Evolutionary conservation across 257 asterid genomes (phyloP).

Genomic region (Sherardia arvensis): DNA sequence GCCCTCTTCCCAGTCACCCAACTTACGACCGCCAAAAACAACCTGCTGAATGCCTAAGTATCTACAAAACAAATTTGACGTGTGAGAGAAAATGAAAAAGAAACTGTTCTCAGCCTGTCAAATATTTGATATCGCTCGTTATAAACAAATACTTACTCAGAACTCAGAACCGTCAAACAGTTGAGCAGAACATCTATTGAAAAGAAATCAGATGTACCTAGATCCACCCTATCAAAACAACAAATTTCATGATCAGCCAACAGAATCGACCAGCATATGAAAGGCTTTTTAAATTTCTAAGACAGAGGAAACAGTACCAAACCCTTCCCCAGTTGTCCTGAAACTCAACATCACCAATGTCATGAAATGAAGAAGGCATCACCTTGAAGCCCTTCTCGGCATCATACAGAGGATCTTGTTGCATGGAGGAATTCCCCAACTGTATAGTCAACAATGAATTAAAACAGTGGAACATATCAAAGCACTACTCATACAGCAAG

Average conservation of each 20-base stretch:
- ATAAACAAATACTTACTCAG: slow-evolving; percentile 54
- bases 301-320: slow-evolving; percentile 41
- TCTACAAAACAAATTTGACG: slow-evolving; percentile 23
- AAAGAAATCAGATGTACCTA: slow-evolving; percentile 86
- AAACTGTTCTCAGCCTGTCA: neutral
- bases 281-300: neutral
- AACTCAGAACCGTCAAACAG: slow-evolving; percentile 87
- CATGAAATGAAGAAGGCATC: slow-evolving; percentile 93
- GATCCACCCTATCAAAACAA: slow-evolving; percentile 72
- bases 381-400: slow-evolving; percentile 70
- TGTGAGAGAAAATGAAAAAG: neutral
- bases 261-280: neutral
- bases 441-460: slow-evolving; percentile 20
- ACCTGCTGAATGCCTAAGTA: slow-evolving; percentile 92
- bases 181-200: slow-evolving; percentile 88
- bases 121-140: neutral
- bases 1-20: slow-evolving; percentile 98
- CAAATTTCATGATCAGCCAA: neutral
- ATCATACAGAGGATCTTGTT: slow-evolving; percentile 72
- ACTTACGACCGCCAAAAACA: slow-evolving; percentile 67
- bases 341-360: slow-evolving; percentile 79
- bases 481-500: neutral
- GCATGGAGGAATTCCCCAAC: slow-evolving; percentile 75
- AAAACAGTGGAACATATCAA: neutral
- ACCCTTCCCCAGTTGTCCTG: slow-evolving; percentile 96